phyloP scores from a whole-genome alignment of 192 early-diverging fungal genomes.

The Entophlyctis luteolus region DNA sequence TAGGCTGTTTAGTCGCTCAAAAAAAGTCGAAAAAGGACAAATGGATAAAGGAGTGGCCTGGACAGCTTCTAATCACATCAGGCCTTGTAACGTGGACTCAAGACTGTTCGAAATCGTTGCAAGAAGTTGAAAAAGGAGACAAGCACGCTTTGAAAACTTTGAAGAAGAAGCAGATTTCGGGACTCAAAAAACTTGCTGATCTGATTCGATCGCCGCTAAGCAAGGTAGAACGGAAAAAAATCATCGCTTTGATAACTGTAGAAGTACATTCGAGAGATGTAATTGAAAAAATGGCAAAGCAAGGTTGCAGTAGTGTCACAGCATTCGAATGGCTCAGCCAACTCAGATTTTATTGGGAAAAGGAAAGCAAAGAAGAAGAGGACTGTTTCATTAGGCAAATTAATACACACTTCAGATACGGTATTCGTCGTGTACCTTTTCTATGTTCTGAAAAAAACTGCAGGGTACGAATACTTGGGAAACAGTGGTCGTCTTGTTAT shows the following conservation, averaged over 20 bases:
- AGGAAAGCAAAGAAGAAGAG: slow-evolving; percentile 56
- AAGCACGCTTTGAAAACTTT: slow-evolving; percentile 53
- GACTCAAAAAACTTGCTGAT: slow-evolving; percentile 55
- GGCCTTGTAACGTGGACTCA: slow-evolving; percentile 57
- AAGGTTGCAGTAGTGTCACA: slow-evolving; percentile 46
- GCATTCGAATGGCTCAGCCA: slow-evolving; percentile 62
- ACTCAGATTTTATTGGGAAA: slow-evolving; percentile 61
- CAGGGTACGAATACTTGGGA: slow-evolving; percentile 49
- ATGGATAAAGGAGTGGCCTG: slow-evolving; percentile 63
- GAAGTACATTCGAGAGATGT: slow-evolving; percentile 64
- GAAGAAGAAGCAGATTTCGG: slow-evolving; percentile 57
- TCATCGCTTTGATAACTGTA: slow-evolving; percentile 58
- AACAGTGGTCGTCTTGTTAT: slow-evolving; percentile 59
- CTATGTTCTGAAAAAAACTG: not conserved
- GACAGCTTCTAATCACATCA: slow-evolving; percentile 54
- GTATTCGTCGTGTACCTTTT: slow-evolving; percentile 24
- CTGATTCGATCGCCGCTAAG: slow-evolving; percentile 49
- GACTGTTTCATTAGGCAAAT: slow-evolving; percentile 63
- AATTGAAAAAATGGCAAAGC: slow-evolving; percentile 53
- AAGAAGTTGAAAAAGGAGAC: slow-evolving; percentile 58
- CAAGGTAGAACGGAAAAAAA: slow-evolving; percentile 60
- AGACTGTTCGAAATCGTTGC: slow-evolving; percentile 55
- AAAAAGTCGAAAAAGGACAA: slow-evolving; percentile 62
- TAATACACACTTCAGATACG: slow-evolving; percentile 58
- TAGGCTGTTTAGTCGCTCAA: slow-evolving; percentile 45